phyloP scores from a whole-genome alignment of 108 stramenopile species.

The Aurantiochytrium sp. region DNA sequence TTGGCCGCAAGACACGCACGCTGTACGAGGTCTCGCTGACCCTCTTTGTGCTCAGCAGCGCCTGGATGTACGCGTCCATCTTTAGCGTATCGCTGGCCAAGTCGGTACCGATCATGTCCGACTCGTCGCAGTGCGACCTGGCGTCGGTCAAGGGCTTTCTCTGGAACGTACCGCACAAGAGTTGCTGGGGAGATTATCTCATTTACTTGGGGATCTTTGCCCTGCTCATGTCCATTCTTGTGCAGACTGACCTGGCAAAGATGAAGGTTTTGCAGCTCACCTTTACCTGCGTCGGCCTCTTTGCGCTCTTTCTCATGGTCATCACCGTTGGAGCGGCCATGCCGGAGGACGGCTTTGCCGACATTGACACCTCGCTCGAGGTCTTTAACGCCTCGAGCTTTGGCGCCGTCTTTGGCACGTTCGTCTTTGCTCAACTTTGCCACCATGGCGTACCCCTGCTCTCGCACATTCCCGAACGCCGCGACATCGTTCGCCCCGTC shows the following conservation, averaged over 20 bases:
- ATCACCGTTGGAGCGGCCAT: neutral
- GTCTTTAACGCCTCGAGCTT: conserved; percentile 1
- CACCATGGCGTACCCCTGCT: neutral
- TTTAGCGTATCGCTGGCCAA: neutral
- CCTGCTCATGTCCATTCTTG: neutral
- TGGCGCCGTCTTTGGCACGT: conserved; percentile 14
- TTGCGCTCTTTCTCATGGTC: neutral
- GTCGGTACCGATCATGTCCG: neutral
- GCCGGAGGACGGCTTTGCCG: neutral
- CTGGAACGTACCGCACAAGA: neutral
- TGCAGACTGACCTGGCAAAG: neutral
- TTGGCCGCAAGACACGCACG: neutral
- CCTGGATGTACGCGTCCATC: conserved; percentile 13
- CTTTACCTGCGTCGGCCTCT: neutral
- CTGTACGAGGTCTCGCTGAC: neutral
- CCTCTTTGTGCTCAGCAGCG: neutral
- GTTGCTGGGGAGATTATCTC: neutral
- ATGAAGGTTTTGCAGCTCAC: conserved; percentile 7
- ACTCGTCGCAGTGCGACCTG: neutral
- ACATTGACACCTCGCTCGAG: neutral
- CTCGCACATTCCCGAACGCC: neutral
- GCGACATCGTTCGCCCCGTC: neutral
- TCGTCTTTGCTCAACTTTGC: conserved; percentile 1
- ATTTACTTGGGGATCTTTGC: neutral
- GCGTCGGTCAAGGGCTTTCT: neutral